Percentiles rank a stretch among this genome's conserved stretches.
These are phyloP conservation scores for Passalora sequoiae DNA, from an alignment of 2,329 filamentous ascomycete genomes.

Conservation along the genomic window DNA sequence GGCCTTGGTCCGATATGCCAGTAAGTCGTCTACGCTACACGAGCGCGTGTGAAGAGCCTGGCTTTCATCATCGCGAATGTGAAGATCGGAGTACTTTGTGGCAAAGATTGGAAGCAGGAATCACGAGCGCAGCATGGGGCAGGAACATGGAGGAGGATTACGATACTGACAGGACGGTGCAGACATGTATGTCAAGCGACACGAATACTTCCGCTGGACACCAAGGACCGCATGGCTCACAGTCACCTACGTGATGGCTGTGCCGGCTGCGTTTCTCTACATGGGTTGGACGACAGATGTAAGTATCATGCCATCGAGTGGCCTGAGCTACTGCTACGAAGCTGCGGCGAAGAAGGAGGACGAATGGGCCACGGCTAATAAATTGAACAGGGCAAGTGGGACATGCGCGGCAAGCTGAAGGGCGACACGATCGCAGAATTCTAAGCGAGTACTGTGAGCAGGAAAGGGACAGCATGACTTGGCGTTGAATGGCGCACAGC, in stretches of 20 bases:
- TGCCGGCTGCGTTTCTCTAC: constrained; percentile 67
- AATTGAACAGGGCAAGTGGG: constrained; percentile 67
- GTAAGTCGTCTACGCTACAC: constrained; percentile 41
- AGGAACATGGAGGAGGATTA: constrained; percentile 4
- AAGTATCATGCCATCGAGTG: constrained; percentile 41
- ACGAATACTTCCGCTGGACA: constrained; percentile 96
- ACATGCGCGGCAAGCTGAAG: constrained; percentile 79
- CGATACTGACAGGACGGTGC: constrained; percentile 18
- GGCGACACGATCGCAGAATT: constrained; percentile 80
- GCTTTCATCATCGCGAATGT: too few relatives aligned
- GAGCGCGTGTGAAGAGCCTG: not conserved
- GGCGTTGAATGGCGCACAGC: not conserved
- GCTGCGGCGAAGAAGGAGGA: too few relatives aligned
- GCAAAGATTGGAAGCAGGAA: constrained; percentile 1
- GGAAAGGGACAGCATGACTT: not conserved
- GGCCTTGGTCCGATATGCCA: constrained; percentile 52
- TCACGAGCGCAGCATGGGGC: not conserved
- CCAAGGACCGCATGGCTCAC: constrained; percentile 73
- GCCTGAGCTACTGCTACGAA: too few relatives aligned
- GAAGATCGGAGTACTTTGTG: not conserved
- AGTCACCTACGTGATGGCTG: constrained; percentile 67
- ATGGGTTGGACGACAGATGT: constrained; percentile 80
- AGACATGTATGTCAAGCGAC: constrained; percentile 80
- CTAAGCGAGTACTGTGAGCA: constrained; percentile 39
- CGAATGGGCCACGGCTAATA: too few relatives aligned